These are phyloP conservation scores for Ascocoryne sarcoides DNA, from an alignment of 2,329 filamentous ascomycete genomes.

Conservation along the genomic window DNA sequence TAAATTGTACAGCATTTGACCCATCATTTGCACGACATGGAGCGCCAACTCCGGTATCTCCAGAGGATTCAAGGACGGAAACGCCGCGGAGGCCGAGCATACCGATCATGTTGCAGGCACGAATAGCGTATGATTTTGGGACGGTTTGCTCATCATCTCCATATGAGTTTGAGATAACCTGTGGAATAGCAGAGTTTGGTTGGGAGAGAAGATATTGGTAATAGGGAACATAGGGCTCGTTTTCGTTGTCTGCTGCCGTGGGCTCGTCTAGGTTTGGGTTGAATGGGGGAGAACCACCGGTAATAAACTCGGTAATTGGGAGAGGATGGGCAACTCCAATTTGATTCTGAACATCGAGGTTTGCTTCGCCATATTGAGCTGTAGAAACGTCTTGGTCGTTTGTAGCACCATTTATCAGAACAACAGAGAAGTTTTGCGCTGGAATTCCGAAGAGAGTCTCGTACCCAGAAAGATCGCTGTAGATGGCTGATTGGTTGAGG, in stretches of 20 bases:
- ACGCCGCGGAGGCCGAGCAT: conserved; percentile 45
- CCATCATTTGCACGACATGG: conserved; percentile 47
- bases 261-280: conserved; percentile 33
- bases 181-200: conserved; percentile 36
- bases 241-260: conserved; percentile 29
- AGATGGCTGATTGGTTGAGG: conserved; percentile 41
- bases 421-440: conserved; percentile 35
- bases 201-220: conserved; percentile 43
- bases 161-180: conserved; percentile 50
- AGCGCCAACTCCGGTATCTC: conserved; percentile 41
- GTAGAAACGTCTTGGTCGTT: conserved; percentile 31
- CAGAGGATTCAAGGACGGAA: conserved; percentile 41
- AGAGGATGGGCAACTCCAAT: conserved; percentile 44
- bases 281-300: conserved; percentile 46
- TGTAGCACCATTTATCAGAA: conserved; percentile 32
- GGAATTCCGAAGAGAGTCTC: conserved; percentile 33
- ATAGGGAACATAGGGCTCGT: conserved; percentile 51
- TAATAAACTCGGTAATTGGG: conserved; percentile 45
- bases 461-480: conserved; percentile 35
- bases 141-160: conserved; percentile 50
- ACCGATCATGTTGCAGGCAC: conserved; percentile 45
- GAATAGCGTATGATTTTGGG: conserved; percentile 41
- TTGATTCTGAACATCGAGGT: conserved; percentile 44
- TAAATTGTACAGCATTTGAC: conserved; percentile 43
- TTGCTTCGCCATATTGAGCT: conserved; percentile 12